phyloP scores from a whole-genome alignment of 495 filamentous ascomycete species.

The Hypoxylon subgilvum region DNA sequence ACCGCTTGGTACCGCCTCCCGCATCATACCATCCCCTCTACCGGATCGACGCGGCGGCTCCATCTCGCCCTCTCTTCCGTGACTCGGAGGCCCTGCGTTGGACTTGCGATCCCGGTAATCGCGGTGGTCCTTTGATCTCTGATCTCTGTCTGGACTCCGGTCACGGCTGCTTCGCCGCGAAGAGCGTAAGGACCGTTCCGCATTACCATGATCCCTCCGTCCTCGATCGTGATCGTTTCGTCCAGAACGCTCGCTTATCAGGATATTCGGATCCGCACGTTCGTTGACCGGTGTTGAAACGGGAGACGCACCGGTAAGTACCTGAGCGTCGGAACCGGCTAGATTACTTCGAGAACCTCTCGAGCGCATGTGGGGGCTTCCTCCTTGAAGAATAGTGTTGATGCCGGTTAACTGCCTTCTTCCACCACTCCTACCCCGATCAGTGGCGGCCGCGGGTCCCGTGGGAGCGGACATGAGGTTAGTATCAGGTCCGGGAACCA shows the following conservation, averaged over 20 bases:
- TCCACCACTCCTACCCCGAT: slow-evolving; percentile 52
- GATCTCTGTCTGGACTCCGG: slow-evolving; percentile 46
- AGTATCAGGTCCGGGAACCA: slow-evolving; percentile 35
- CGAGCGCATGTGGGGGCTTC: slow-evolving; percentile 44
- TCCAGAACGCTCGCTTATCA: slow-evolving; percentile 40
- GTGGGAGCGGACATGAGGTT: slow-evolving; percentile 52
- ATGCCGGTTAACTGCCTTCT: slow-evolving; percentile 57
- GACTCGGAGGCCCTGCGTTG: slow-evolving; percentile 33
- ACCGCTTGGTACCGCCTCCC: slow-evolving; percentile 35
- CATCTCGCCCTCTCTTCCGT: slow-evolving; percentile 43
- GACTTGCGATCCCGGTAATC: slow-evolving; percentile 47
- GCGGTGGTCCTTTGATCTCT: slow-evolving; percentile 48
- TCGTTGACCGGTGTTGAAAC: slow-evolving; percentile 53
- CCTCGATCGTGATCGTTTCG: slow-evolving; percentile 53
- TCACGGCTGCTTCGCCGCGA: slow-evolving; percentile 54
- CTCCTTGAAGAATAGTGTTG: slow-evolving; percentile 56
- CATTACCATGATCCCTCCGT: slow-evolving; percentile 52
- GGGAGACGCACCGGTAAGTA: slow-evolving; percentile 54
- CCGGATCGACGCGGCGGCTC: slow-evolving; percentile 41
- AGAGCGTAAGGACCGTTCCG: slow-evolving; percentile 47
- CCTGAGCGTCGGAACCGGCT: slow-evolving; percentile 55
- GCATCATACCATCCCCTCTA: slow-evolving; percentile 29
- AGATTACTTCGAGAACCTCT: slow-evolving; percentile 48
- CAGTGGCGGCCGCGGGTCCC: slow-evolving; percentile 52
- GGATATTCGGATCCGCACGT: slow-evolving; percentile 45